Percentiles rank a stretch among this genome's conserved stretches.
Evolutionary conservation across 2,329 filamentous ascomycete species (phyloP).

Genomic region (Ciborinia camelliae): DNA sequence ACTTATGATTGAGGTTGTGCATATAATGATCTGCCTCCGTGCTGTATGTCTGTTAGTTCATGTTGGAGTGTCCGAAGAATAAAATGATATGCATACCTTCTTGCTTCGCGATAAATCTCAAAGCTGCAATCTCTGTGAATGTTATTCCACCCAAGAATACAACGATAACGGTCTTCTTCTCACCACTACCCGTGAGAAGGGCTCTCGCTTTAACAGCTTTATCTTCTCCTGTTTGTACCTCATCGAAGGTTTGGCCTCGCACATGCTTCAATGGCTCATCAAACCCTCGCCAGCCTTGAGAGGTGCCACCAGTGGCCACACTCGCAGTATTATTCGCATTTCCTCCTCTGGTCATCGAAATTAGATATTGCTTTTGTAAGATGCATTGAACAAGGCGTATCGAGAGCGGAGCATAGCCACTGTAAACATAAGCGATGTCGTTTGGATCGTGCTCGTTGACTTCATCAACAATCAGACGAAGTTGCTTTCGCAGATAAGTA

Average conservation of each 20-base stretch:
- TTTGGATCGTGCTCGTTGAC: conserved; percentile 93
- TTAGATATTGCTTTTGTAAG: conserved; percentile 82
- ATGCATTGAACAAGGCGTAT: conserved; percentile 89
- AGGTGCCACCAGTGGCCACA: conserved; percentile 51
- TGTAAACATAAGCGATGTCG: conserved; percentile 97
- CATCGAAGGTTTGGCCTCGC: conserved; percentile 84
- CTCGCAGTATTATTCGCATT: conserved; percentile 47
- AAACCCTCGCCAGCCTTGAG: conserved; percentile 87
- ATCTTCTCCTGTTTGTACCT: conserved; percentile 87
- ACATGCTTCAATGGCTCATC: conserved; percentile 89
- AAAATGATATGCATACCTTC: conserved; percentile 49
- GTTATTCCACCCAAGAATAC: conserved; percentile 97
- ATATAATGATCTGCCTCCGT: conserved; percentile 82
- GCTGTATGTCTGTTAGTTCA: conserved; percentile 42
- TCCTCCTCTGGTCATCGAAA: conserved; percentile 64
- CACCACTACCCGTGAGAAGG: conserved; percentile 70
- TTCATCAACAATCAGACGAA: conserved; percentile 90
- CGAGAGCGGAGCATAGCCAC: conserved; percentile 90
- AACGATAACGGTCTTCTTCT: conserved; percentile 85
- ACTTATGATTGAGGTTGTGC: conserved; percentile 86
- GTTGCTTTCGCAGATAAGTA: conserved; percentile 76
- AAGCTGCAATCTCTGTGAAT: conserved; percentile 90
- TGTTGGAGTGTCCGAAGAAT: not conserved
- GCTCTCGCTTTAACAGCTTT: conserved; percentile 85
- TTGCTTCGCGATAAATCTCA: conserved; percentile 84